Conservation (phyloP, 495 filamentous ascomycete genomes). For the Aspergillus biplanus region DNA sequence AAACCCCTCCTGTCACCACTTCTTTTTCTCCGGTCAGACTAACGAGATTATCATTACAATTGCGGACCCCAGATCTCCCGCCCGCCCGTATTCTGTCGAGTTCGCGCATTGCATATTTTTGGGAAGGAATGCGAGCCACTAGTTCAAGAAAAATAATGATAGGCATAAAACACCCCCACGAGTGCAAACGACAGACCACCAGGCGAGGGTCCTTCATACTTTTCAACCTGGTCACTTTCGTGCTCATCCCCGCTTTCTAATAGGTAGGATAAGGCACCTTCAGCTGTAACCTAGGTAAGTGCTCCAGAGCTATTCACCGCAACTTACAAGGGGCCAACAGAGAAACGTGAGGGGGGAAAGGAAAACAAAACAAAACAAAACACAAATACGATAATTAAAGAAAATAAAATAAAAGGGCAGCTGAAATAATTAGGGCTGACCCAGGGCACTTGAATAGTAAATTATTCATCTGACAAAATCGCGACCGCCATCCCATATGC, state of each 20-base stretch:
- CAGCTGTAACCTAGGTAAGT: neutral
- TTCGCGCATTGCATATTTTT: too few species aligned
- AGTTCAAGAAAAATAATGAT: too few species aligned
- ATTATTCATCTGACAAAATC: conserved; percentile 27
- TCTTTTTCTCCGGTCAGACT: too few species aligned
- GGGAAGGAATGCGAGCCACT: too few species aligned
- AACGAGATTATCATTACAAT: too few species aligned
- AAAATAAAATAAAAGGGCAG: conserved; percentile 2
- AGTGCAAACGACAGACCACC: too few species aligned
- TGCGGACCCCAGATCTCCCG: too few species aligned
- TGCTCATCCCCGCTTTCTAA: conserved; percentile 1
- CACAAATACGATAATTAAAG: neutral
- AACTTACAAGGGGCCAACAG: neutral
- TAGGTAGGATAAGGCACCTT: neutral
- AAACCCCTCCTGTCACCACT: neutral
- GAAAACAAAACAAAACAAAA: conserved; percentile 1
- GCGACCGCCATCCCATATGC: conserved; percentile 41
- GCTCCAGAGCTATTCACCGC: conserved; percentile 5
- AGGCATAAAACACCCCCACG: too few species aligned
- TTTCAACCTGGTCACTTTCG: neutral
- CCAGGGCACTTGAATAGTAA: neutral
- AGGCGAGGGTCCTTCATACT: neutral
- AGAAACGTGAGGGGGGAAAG: neutral
- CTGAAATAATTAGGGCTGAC: too few species aligned
- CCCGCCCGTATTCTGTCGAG: too few species aligned